Conservation (phyloP, 2,329 filamentous ascomycete genomes). For the Fusarium devonianum region DNA sequence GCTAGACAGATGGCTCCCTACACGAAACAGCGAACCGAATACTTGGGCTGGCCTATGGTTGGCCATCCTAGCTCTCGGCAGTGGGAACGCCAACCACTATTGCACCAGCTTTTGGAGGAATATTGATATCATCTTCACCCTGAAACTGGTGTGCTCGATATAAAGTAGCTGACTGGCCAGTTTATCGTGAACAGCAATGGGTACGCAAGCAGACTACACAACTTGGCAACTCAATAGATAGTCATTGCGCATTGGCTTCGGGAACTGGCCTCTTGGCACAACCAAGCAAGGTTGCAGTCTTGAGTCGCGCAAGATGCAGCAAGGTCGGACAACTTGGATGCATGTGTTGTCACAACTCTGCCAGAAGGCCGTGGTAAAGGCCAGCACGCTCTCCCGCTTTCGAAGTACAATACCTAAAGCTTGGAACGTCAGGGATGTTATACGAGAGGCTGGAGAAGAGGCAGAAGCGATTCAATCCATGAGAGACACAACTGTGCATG, state of each 20-base stretch:
- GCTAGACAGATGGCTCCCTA: slow-evolving; percentile 12
- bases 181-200: slow-evolving; percentile 14
- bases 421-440: too few species aligned
- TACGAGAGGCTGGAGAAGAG: slow-evolving; percentile 4
- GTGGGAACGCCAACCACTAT: slow-evolving; percentile 4
- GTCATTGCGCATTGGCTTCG: slow-evolving; percentile 4
- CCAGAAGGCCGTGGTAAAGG: too few species aligned
- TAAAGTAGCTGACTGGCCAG: slow-evolving; percentile 28
- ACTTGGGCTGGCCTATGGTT: slow-evolving; percentile 17
- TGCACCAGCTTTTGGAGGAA: too few species aligned
- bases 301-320: slow-evolving; percentile 24
- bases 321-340: slow-evolving; percentile 29
- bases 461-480: slow-evolving; percentile 1
- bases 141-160: slow-evolving; percentile 15
- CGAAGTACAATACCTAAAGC: too few species aligned
- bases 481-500: too few species aligned
- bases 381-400: too few species aligned
- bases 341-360: slow-evolving; percentile 27
- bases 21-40: slow-evolving; percentile 18
- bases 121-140: slow-evolving; percentile 23
- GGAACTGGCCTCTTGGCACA: neutral
- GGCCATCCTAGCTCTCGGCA: slow-evolving; percentile 10
- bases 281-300: slow-evolving; percentile 24
- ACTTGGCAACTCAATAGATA: slow-evolving; percentile 11
- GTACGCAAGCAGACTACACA: too few species aligned